phyloP scores from a whole-genome alignment of 305 asterid species.

The Solanum hybrid region DNA sequence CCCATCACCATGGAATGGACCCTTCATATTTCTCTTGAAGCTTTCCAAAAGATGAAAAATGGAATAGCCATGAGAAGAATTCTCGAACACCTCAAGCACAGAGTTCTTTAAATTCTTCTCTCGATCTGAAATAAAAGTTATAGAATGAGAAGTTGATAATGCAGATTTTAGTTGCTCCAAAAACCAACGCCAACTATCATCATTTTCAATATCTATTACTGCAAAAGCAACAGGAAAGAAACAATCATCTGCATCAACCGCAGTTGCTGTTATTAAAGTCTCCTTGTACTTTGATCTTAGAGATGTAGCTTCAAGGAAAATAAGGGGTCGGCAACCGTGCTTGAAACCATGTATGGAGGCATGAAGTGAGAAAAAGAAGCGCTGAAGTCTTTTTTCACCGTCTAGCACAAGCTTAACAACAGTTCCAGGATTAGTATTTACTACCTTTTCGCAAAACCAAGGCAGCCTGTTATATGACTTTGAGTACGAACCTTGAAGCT shows the following conservation, averaged over 20 bases:
- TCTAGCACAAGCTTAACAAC: slow-evolving; percentile 40
- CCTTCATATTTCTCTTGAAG: slow-evolving; percentile 67
- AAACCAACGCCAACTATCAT: slow-evolving; percentile 77
- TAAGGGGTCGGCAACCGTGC: slow-evolving; percentile 72
- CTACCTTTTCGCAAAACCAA: slow-evolving; percentile 52
- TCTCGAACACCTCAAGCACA: slow-evolving; percentile 54
- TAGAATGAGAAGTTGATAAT: slow-evolving; percentile 36
- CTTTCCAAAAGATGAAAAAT: slow-evolving; percentile 69
- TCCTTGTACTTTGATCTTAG: slow-evolving; percentile 66
- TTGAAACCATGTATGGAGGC: slow-evolving; percentile 54
- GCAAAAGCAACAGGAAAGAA: slow-evolving; percentile 79
- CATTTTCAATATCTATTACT: slow-evolving; percentile 61
- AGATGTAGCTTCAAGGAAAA: slow-evolving; percentile 70
- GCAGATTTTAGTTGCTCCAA: slow-evolving; percentile 65
- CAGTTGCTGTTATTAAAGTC: slow-evolving; percentile 62
- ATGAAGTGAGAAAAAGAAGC: slow-evolving; percentile 52
- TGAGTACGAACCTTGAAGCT: slow-evolving; percentile 74
- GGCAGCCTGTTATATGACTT: slow-evolving; percentile 74
- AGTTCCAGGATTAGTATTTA: slow-evolving; percentile 73
- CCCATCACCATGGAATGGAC: slow-evolving; percentile 80
- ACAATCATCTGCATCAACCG: slow-evolving; percentile 79
- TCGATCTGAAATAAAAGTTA: slow-evolving; percentile 71
- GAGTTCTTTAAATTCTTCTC: slow-evolving; percentile 51
- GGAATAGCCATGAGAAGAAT: slow-evolving; percentile 66
- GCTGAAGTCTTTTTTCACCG: slow-evolving; percentile 53